phyloP scores from a whole-genome alignment of 371 early-diverging fungal genomes.

The Mortierella sp. region DNA sequence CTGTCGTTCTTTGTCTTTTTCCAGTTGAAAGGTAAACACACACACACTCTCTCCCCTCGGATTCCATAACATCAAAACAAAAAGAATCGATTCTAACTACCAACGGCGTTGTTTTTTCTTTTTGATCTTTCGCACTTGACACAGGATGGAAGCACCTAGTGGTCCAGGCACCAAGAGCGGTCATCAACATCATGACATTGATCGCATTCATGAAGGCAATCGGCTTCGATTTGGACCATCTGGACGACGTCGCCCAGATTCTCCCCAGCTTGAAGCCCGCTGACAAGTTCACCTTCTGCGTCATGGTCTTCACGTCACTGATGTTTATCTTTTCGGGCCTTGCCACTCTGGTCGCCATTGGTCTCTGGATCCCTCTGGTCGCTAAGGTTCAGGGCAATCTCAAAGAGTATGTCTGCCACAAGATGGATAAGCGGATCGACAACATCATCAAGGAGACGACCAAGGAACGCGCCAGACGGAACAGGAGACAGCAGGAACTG shows the following conservation, averaged over 20 bases:
- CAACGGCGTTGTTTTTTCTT: neutral
- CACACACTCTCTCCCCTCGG: neutral
- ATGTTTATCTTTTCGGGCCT: slow-evolving; percentile 61
- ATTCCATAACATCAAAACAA: neutral
- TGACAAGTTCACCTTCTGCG: slow-evolving; percentile 29
- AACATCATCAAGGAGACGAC: slow-evolving; percentile 25
- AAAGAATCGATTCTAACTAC: neutral
- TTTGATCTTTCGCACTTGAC: too few relatives aligned
- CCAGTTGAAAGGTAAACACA: slow-evolving; percentile 61
- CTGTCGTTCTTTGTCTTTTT: slow-evolving; percentile 74
- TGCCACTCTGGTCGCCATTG: slow-evolving; percentile 60
- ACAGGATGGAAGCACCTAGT: slow-evolving; percentile 72
- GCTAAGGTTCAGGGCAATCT: slow-evolving; percentile 68
- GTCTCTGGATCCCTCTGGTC: slow-evolving; percentile 70
- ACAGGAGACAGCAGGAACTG: slow-evolving; percentile 10
- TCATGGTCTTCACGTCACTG: slow-evolving; percentile 61
- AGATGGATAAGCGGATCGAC: slow-evolving; percentile 68
- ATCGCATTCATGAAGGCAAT: slow-evolving; percentile 28
- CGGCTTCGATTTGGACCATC: slow-evolving; percentile 14
- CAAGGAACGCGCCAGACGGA: slow-evolving; percentile 14
- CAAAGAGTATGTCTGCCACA: slow-evolving; percentile 74
- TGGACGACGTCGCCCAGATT: slow-evolving; percentile 15
- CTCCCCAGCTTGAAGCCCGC: slow-evolving; percentile 15
- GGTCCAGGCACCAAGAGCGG: slow-evolving; percentile 71
- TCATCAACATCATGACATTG: slow-evolving; percentile 61